These are phyloP conservation scores for Cladosporium sp. DNA, from an alignment of 2,329 filamentous ascomycete genomes.

Conservation along the genomic window DNA sequence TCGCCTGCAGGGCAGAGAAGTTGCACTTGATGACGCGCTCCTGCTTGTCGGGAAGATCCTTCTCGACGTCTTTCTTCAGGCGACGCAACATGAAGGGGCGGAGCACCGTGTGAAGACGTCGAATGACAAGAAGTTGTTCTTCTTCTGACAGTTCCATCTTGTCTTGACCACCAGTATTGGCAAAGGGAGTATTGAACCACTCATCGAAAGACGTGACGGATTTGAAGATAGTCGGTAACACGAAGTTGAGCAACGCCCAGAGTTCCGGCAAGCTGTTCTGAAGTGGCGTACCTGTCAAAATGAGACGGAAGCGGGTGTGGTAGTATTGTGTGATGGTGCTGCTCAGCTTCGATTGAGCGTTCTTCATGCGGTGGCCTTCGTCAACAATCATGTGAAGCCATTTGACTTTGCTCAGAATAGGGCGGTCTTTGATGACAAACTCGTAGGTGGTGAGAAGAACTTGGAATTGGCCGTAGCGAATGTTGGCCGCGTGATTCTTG, in stretches of 20 bases:
- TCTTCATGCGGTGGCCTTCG: constrained; percentile 99
- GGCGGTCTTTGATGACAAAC: constrained; percentile 98
- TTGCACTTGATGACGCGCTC: constrained; percentile 99
- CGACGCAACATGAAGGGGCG: constrained; percentile 95
- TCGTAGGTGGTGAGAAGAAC: constrained; percentile 97
- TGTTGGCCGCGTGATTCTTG: constrained; percentile 88
- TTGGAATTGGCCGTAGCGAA: constrained; percentile 92
- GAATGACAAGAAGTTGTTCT: constrained; percentile 97
- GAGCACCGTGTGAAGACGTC: constrained; percentile 95
- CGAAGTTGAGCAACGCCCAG: constrained; percentile 98
- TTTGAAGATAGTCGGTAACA: constrained; percentile 97
- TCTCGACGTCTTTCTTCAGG: constrained; percentile 99
- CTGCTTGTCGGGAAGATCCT: constrained; percentile 97
- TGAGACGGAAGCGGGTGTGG: constrained; percentile 87
- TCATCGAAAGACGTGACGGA: constrained; percentile 98
- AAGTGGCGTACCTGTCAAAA: constrained; percentile 92
- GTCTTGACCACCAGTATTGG: constrained; percentile 95
- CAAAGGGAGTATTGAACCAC: constrained; percentile 99
- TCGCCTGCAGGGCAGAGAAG: constrained; percentile 89
- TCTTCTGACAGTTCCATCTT: constrained; percentile 99
- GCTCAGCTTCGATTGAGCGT: constrained; percentile 91
- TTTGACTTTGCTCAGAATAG: constrained; percentile 94
- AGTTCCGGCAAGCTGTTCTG: constrained; percentile 96
- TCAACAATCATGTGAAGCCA: constrained; percentile 99
- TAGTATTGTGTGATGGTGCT: constrained; percentile 95